A percentile compares a stretch with the other conserved stretches of the same genome.
These are phyloP conservation scores for Pisolithus sp. DNA, from an alignment of 768 basidiomycete species.

Conservation along the genomic window DNA sequence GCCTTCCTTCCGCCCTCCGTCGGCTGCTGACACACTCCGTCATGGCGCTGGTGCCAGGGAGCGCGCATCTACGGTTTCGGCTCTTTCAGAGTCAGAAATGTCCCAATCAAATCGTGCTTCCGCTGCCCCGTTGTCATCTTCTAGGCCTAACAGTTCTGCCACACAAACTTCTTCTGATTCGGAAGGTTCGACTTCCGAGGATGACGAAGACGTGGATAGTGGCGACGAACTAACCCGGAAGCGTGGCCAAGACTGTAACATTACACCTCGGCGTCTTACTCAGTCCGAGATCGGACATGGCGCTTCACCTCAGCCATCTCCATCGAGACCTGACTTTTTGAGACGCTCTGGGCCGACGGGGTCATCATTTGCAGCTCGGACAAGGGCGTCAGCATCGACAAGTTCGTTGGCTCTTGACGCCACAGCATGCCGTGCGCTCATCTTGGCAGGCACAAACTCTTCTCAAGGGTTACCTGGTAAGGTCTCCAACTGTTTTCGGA, in stretches of 20 bases:
- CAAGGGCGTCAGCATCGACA: conserved; percentile 51
- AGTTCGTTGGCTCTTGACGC: conserved; percentile 49
- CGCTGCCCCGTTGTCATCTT: conserved; percentile 4
- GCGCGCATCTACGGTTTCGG: conserved; percentile 27
- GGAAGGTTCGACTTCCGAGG: conserved; percentile 32
- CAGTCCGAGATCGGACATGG: conserved; percentile 18
- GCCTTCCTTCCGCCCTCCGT: conserved; percentile 42
- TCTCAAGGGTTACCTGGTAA: conserved; percentile 23
- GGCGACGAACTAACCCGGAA: conserved; percentile 29
- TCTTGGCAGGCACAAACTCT: conserved; percentile 29
- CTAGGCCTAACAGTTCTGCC: conserved; percentile 13
- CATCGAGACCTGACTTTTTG: conserved; percentile 3
- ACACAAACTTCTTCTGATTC: conserved; percentile 23
- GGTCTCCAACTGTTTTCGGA: conserved; percentile 5
- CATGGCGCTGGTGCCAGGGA: conserved; percentile 18
- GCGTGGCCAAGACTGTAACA: conserved; percentile 29
- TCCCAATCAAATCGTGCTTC: conserved; percentile 9
- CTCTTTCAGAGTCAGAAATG: conserved; percentile 11
- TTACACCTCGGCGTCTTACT: conserved; percentile 19
- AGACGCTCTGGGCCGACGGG: conserved; percentile 10
- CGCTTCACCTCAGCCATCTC: background rate
- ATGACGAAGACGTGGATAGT: conserved; percentile 31
- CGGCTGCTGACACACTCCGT: conserved; percentile 25
- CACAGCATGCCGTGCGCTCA: conserved; percentile 46
- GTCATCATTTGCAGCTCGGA: conserved; percentile 17